Evolutionary conservation across 805 yeast species (phyloP), one percentile per base, ranked within the genome.

Genomic region (Candida oleophila): DNA sequence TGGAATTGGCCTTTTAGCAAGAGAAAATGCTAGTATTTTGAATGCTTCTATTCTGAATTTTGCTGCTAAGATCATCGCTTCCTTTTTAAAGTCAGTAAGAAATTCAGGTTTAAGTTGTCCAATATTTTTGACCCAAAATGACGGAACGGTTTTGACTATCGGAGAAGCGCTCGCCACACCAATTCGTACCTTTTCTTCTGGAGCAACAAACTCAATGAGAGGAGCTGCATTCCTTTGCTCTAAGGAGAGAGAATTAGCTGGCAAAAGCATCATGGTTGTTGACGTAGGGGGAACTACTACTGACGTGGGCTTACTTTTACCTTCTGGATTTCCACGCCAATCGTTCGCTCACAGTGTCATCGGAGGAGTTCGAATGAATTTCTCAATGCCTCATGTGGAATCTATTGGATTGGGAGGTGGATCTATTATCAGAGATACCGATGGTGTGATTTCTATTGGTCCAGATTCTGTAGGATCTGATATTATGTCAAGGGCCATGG

Each of bases 231-330:
- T 73, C 50, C 55, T 76, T 12, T 69, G 74, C 47, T 3, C 49
- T 25, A 37, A 40, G 21, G 54, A 52, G 3, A 30, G 19, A n/a
- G 18, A 30, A 8, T 12, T 41, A 15, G 22, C 20, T 3, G 53
- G 48, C 9, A 46, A 51, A 19, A 22, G 36, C 15, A 33, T 49
- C 21, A 49, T 51, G 41, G 55, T 76, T n/a, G 68, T 68, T 32
- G 81, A 76, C 54, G 69, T 76, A 34, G 81, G 81, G 15, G 81
- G 80, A 11, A 76, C 81, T 11, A 76, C 81, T 3, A 60, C 78
- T 5, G 80, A 76, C 54, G 76, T 74, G n/a, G 80, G 81, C 7
- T 49, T 73, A 41, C 51, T 76, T 28, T 55, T 76, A 8, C 69
- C 76, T 3, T 54, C 69, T 16, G 80, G 80, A 0, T 76, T 74